phyloP scores from a whole-genome alignment of 768 basidiomycete species.

The Lepiota brunneoincarnata region DNA sequence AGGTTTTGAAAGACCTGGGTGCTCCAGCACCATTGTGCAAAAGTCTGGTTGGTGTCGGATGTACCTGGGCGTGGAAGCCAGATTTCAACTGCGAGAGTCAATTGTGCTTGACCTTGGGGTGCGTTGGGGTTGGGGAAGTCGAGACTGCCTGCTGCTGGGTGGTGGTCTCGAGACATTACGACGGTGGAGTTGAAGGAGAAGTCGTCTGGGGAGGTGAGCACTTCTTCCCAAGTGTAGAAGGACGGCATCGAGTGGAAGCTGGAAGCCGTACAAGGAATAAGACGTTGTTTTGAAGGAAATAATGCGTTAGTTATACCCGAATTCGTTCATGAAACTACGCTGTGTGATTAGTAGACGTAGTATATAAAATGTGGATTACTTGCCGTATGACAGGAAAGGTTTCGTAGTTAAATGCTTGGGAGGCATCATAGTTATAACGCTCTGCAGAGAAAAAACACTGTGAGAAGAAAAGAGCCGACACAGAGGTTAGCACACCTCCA shows the following conservation, averaged over 20 bases:
- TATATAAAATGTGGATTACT: slow-evolving; percentile 4
- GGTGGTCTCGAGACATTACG: slow-evolving; percentile 54
- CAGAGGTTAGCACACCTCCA: slow-evolving; percentile 31
- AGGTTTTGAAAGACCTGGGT: slow-evolving; percentile 60
- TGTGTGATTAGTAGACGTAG: background rate
- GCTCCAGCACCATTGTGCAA: slow-evolving; percentile 63
- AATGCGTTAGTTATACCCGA: slow-evolving; percentile 35
- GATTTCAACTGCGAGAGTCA: slow-evolving; percentile 47
- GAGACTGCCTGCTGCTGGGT: slow-evolving; percentile 50
- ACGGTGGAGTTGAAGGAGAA: slow-evolving; percentile 58
- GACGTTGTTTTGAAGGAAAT: background rate
- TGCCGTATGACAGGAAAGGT: slow-evolving; percentile 50
- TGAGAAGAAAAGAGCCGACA: background rate
- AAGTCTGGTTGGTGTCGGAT: slow-evolving; percentile 50
- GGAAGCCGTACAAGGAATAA: background rate
- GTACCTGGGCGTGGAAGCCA: slow-evolving; percentile 55
- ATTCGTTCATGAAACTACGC: slow-evolving; percentile 54
- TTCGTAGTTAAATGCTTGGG: slow-evolving; percentile 49
- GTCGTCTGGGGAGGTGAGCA: slow-evolving; percentile 45
- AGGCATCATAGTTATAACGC: slow-evolving; percentile 54
- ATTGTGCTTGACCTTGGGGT: slow-evolving; percentile 47
- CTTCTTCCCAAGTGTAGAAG: slow-evolving; percentile 60
- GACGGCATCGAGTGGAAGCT: slow-evolving; percentile 66
- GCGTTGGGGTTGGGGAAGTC: slow-evolving; percentile 57
- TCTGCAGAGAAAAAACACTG: slow-evolving; percentile 28